Evolutionary conservation across 768 basidiomycete species (phyloP).

Genomic region (Goffeauzyma gilvescens): DNA sequence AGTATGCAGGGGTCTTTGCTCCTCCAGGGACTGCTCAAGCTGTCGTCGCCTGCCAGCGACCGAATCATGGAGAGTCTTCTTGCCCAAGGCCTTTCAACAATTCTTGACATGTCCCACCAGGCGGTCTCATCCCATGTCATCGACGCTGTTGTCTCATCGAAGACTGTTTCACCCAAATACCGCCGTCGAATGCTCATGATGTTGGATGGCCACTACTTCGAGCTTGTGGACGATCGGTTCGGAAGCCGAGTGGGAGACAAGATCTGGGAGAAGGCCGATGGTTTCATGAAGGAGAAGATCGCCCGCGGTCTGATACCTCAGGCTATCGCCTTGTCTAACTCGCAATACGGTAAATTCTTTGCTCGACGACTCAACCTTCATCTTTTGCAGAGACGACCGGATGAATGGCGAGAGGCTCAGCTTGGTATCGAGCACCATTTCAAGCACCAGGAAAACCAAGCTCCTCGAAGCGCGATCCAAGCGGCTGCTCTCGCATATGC

Average conservation of each 20-base stretch:
- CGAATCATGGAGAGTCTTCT: too few relatives aligned
- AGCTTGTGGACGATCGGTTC: slow-evolving; percentile 69
- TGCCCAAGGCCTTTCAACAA: too few relatives aligned
- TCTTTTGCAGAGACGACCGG: slow-evolving; percentile 55
- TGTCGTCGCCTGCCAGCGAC: slow-evolving; percentile 50
- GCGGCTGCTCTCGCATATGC: slow-evolving; percentile 9
- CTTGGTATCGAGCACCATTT: slow-evolving; percentile 33
- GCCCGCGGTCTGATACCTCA: slow-evolving; percentile 57
- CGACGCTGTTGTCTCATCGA: slow-evolving; percentile 51
- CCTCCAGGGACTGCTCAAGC: slow-evolving; percentile 58
- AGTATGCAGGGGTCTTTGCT: slow-evolving; percentile 70
- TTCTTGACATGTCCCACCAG: slow-evolving; percentile 44
- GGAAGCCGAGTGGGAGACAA: slow-evolving; percentile 77
- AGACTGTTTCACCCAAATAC: slow-evolving; percentile 44
- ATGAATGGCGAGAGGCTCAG: slow-evolving; percentile 66
- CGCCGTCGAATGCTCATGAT: slow-evolving; percentile 54
- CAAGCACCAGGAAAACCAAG: slow-evolving; percentile 1
- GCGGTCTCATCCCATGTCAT: slow-evolving; percentile 59
- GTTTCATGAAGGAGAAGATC: slow-evolving; percentile 86
- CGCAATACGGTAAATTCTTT: slow-evolving; percentile 76
- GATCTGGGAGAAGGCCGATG: slow-evolving; percentile 68
- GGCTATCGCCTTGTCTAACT: slow-evolving; percentile 51
- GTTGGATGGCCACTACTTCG: slow-evolving; percentile 59
- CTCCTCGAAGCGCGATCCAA: slow-evolving; percentile 2
- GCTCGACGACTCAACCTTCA: slow-evolving; percentile 57